Evolutionary conservation across 768 basidiomycete genomes (phyloP), one percentile per base, ranked within the genome.

Genomic region (Mycena amicta): DNA sequence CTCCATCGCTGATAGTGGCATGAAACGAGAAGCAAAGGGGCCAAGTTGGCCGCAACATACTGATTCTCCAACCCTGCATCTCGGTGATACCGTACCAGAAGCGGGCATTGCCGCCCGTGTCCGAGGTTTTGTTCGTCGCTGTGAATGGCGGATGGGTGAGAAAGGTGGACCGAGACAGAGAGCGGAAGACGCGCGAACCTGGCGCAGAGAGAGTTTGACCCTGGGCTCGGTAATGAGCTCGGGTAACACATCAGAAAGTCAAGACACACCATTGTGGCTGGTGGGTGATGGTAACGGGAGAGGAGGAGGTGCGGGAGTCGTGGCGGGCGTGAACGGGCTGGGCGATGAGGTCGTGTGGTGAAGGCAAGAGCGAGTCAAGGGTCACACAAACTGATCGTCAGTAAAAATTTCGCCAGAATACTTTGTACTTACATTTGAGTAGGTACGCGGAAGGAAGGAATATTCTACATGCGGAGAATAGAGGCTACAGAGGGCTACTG

Each of bases 21-120:
- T 59, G 52, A 52, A 60, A 56, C 63, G 65, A 66, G 68, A 39
- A 47, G 37, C 57, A 41, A 56, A 31, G 31, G 26, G 43, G 52
- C 50, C 56, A 33, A 40, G 51, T 57, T 18, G 55, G 39, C 50
- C 41, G 62, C 60, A 31, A 89, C 96, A 76, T 69, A 99, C 96
- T 86, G 75, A 98, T 89, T 74, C 97, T 83, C 97, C 97, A 99
- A 67, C 97, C 97, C 74, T 99, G 97, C 96, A 98, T 98, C 76
- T 98, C 95, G 46, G 91, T 88, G 41, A 97, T 82, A 5, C 84
- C 89, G 73, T 87, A 98, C 46, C 80, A 67, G 73, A 83, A 87
- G 56, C 83, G 83, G 59, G 78, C 80, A 83, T 93, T 87, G 62
- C 77, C 80, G 41, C 92, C 94, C 22, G 80, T 72, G 65, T 87